A percentile compares a stretch with the other conserved stretches of the same genome.
Conservation (phyloP, 768 basidiomycete species). For the Phaffia tasmanica region DNA sequence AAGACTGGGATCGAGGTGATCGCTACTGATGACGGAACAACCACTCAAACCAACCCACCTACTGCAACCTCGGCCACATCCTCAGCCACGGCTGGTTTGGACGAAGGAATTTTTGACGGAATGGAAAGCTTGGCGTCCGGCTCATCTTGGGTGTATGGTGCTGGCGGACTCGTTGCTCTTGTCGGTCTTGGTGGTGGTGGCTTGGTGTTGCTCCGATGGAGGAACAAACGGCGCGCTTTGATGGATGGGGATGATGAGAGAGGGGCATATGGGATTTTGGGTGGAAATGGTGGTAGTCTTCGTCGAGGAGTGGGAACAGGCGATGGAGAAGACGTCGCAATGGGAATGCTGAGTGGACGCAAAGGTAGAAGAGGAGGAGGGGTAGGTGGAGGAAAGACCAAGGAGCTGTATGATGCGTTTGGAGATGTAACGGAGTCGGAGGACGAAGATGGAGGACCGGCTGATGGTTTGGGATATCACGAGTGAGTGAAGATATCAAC, state of each 20-base stretch:
- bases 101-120: constrained; percentile 36
- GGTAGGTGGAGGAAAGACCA: constrained; percentile 47
- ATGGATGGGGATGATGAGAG: constrained; percentile 38
- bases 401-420: constrained; percentile 94
- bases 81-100: constrained; percentile 11
- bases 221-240: constrained; percentile 35
- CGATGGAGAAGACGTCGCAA: constrained; percentile 54
- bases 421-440: constrained; percentile 65
- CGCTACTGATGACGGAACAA: constrained; percentile 25
- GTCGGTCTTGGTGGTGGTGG: constrained; percentile 55
- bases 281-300: constrained; percentile 43
- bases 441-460: constrained; percentile 42
- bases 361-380: constrained; percentile 37
- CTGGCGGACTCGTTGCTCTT: constrained; percentile 62
- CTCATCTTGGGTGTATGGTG: constrained; percentile 83
- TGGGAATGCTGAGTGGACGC: constrained; percentile 53
- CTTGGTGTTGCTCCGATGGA: constrained; percentile 67
- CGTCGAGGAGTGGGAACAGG: constrained; percentile 35
- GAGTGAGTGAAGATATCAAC: constrained; percentile 17
- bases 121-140: constrained; percentile 41
- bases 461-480: constrained; percentile 19
- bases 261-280: constrained; percentile 4
- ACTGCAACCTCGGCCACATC: constrained; percentile 22
- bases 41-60: constrained; percentile 31
- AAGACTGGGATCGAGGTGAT: constrained; percentile 26